These are phyloP conservation scores for Begonia loranthoides DNA, from an alignment of 306 rosid species.

Conservation along the genomic window DNA sequence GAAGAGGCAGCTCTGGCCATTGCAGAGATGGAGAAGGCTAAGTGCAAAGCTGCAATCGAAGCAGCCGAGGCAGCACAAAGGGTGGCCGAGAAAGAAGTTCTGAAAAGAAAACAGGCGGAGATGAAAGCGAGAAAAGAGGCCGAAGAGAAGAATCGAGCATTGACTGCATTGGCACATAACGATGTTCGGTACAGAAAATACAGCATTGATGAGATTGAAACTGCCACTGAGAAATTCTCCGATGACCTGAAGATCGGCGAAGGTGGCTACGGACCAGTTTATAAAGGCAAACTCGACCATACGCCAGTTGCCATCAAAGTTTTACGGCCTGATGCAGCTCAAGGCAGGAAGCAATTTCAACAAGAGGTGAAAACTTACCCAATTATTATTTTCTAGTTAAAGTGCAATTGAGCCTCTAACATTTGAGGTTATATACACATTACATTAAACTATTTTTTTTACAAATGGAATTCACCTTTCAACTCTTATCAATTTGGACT, in stretches of 20 bases:
- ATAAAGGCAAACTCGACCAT: conserved; percentile 72
- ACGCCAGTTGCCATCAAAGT: conserved; percentile 89
- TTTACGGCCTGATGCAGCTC: conserved; percentile 77
- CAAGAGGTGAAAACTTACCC: conserved; percentile 65
- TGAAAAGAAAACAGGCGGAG: conserved; percentile 59
- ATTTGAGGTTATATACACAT: too few species aligned
- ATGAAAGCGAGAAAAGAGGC: conserved; percentile 60
- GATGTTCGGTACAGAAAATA: conserved; percentile 66
- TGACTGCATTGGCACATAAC: conserved; percentile 32
- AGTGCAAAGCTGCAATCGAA: conserved; percentile 68
- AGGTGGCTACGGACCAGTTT: conserved; percentile 99
- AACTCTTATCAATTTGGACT: too few species aligned
- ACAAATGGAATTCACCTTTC: too few species aligned
- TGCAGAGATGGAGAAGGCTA: conserved; percentile 83
- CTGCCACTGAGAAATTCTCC: conserved; percentile 48
- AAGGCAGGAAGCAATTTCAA: conserved; percentile 84
- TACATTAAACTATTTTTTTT: too few species aligned
- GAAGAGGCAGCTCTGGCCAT: conserved; percentile 85
- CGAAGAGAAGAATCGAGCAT: conserved; percentile 53
- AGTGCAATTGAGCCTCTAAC: too few species aligned
- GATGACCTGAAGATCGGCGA: conserved; percentile 56
- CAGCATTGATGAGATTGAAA: conserved; percentile 67
- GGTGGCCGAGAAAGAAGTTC: conserved; percentile 69
- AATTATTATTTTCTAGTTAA: too few species aligned
- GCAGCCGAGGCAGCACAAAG: conserved; percentile 70